Conservation (phyloP, 2,329 filamentous ascomycete genomes). For the Xylariales sp. region DNA sequence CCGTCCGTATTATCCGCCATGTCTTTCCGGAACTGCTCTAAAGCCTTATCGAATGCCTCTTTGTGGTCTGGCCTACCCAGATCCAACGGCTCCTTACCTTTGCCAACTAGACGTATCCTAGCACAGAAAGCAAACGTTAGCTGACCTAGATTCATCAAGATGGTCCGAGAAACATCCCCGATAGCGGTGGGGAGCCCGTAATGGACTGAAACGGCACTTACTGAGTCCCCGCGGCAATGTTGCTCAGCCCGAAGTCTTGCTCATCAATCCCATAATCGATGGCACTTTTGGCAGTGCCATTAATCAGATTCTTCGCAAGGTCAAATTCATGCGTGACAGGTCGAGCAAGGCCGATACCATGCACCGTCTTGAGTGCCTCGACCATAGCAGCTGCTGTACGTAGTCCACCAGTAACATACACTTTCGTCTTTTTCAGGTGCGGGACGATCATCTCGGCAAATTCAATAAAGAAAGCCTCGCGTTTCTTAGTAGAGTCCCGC, state of each 20-base stretch:
- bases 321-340: constrained; percentile 52
- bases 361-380: constrained; percentile 65
- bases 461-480: constrained; percentile 76
- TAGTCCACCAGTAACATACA: constrained; percentile 70
- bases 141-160: neutral
- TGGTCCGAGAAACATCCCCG: neutral
- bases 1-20: constrained; percentile 50
- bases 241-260: constrained; percentile 59
- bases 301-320: constrained; percentile 48
- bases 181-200: neutral
- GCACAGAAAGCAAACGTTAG: neutral
- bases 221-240: constrained; percentile 50
- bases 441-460: constrained; percentile 67
- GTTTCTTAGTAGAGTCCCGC: constrained; percentile 59
- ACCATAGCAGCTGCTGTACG: constrained; percentile 67
- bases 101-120: constrained; percentile 50
- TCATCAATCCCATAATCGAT: constrained; percentile 61
- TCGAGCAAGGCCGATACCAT: constrained; percentile 68
- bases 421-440: constrained; percentile 61
- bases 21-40: constrained; percentile 48
- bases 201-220: constrained; percentile 36
- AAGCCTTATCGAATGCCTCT: constrained; percentile 46
- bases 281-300: constrained; percentile 59
- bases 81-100: constrained; percentile 50
- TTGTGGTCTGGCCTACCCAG: constrained; percentile 49